These are phyloP conservation scores for Zasmidium citrigriseum DNA, from an alignment of 2,329 filamentous ascomycete genomes.

Conservation along the genomic window DNA sequence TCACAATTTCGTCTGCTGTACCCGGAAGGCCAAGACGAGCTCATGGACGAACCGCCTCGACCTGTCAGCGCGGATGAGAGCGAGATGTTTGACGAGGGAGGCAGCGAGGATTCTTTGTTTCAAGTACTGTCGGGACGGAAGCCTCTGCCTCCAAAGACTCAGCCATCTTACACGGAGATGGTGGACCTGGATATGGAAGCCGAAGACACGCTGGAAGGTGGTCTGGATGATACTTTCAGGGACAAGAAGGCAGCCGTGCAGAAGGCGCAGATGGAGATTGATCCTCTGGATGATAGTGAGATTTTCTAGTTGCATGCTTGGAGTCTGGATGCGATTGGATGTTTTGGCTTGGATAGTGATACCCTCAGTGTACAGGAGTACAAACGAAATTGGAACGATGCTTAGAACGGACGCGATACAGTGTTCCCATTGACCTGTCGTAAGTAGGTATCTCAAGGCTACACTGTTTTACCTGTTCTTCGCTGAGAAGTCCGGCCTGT, in stretches of 20 bases:
- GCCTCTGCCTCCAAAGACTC: constrained; percentile 38
- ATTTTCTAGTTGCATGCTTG: constrained; percentile 27
- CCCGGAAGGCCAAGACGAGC: constrained; percentile 37
- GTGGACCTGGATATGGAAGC: constrained; percentile 33
- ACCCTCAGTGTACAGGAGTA: not conserved
- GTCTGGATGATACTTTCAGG: constrained; percentile 49
- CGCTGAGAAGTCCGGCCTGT: constrained; percentile 61
- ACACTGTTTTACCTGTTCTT: not conserved
- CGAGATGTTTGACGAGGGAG: constrained; percentile 34
- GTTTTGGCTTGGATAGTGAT: not conserved
- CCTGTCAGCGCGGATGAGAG: constrained; percentile 24
- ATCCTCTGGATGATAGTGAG: constrained; percentile 37
- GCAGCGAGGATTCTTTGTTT: constrained; percentile 50
- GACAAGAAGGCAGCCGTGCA: constrained; percentile 29
- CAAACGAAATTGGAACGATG: not conserved
- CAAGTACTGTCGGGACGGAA: constrained; percentile 51
- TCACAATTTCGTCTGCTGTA: constrained; percentile 42
- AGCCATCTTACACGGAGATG: constrained; percentile 33
- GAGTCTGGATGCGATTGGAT: not conserved
- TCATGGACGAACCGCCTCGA: not conserved
- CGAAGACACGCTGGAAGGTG: constrained; percentile 23
- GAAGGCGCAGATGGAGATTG: constrained; percentile 11
- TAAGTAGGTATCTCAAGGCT: not conserved
- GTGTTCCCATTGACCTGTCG: no score
- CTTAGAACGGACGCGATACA: no score